Base-by-base conservation (phyloP, 1,139 yeast species). In the Spathaspora sp. region DNA sequence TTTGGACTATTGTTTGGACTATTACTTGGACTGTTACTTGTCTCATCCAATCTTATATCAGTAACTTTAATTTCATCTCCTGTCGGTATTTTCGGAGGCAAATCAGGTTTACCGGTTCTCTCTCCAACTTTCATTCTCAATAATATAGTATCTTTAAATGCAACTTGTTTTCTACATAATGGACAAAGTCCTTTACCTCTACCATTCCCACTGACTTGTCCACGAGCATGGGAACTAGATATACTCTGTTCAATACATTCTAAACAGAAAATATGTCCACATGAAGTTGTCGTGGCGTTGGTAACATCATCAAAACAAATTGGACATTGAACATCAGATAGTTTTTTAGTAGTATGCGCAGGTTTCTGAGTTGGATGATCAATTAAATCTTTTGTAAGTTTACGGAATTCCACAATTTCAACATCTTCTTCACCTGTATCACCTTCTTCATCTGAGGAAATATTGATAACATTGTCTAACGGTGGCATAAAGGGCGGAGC, bases 201-300 rank as follows among this genome's bases (percentile, higher is more conserved):
- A 29, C 43, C 39, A 16, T 41, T 55, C 5, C 69, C 67, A 31
- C 64, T 50, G 1, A 58, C 58, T 50, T 74, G 79, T 4, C 79
- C 78, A 15, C 78, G 56, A 6, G 79, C 79, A 38, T 65, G 61
- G 1, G 78, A 72, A 41, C 74, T 64, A 7, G 76, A 60, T 1
- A 74, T 56, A 52, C 76, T 68, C 51, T 68, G 74, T 54, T 66
- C 75, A 29, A 74, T 63, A 51, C 80, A 74, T 38, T 72, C 76
- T 11, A 74, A 59, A 48, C 80, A 74, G 54, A 72, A 74, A 2
- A 74, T 60, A 52, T 74, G 80, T 7, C 80, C 80, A 55, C 80
- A 74, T 1, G 68, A 58, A 0, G 79, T 73, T 36, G 68, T 63
- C 24, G 78, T 72, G 27, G 79, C 79, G 40, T 56, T 59, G 4